These are phyloP conservation scores for Aureobasidium sp. DNA, from an alignment of 2,329 filamentous ascomycete species.

Conservation along the genomic window DNA sequence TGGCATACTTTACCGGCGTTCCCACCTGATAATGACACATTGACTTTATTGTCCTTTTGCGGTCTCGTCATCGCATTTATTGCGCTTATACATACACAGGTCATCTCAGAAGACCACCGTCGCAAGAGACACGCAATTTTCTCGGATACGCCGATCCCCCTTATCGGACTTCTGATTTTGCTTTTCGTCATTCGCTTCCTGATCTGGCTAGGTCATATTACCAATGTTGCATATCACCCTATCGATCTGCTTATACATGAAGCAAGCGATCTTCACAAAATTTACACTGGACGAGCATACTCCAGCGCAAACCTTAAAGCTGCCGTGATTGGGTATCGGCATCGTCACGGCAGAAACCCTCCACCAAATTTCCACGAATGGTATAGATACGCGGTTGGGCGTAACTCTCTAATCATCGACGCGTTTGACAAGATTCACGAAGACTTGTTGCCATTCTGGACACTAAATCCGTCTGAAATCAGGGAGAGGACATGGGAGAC, in stretches of 20 bases:
- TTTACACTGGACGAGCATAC: slow-evolving; percentile 40
- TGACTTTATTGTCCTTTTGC: slow-evolving; percentile 16
- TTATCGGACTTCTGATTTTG: slow-evolving; percentile 27
- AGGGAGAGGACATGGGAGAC: slow-evolving; percentile 45
- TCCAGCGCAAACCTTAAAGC: slow-evolving; percentile 39
- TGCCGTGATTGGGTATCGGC: slow-evolving; percentile 43
- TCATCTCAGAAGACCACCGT: neutral
- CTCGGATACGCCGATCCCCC: slow-evolving; percentile 3
- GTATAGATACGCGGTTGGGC: slow-evolving; percentile 47
- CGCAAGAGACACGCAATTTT: neutral
- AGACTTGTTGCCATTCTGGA: slow-evolving; percentile 48
- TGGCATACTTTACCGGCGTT: slow-evolving; percentile 26
- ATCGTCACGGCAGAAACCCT: slow-evolving; percentile 45
- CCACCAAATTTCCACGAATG: slow-evolving; percentile 53
- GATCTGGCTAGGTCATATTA: slow-evolving; percentile 33
- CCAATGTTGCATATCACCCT: slow-evolving; percentile 40
- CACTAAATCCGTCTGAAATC: slow-evolving; percentile 42
- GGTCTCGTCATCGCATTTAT: neutral
- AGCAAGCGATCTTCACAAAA: slow-evolving; percentile 39
- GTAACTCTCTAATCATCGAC: slow-evolving; percentile 47
- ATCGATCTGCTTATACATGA: slow-evolving; percentile 47
- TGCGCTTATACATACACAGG: slow-evolving; percentile 2
- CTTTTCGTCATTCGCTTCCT: slow-evolving; percentile 35
- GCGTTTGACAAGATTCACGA: slow-evolving; percentile 52
- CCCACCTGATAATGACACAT: slow-evolving; percentile 19